Evolutionary conservation across 495 filamentous ascomycete species (phyloP), one percentile per base, ranked within the genome.

Genomic region (Elaphomyces granulatus): DNA sequence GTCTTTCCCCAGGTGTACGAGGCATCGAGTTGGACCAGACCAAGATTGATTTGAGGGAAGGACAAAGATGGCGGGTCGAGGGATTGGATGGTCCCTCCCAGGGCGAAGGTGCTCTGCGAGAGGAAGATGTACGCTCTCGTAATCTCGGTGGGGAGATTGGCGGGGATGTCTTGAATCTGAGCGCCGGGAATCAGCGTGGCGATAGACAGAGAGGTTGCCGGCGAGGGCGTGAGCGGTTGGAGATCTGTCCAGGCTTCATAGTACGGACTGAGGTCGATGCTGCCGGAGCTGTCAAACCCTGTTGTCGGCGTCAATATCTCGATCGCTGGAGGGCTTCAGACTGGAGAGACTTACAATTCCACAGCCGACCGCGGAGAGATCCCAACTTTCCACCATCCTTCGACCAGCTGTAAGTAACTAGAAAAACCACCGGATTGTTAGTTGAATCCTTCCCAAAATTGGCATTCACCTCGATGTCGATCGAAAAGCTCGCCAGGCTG

Each of bases 21-120:
- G 10, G 37, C 37, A 14, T 34, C 14, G 15, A 48, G 46, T 2
- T 31, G 19, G 20, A 49, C 37, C 23, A 36, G 21, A 20, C 32
- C 37, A 17, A 49, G 44, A 35, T 42, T 15, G 20, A 45, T 45
- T 9, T 32, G 39, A 30, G 44, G 46, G 9, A 46, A 37, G n/a
- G n/a, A n/a, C n/a, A n/a, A n/a, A n/a, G n/a, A n/a, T n/a, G n/a
- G n/a, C n/a, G n/a, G n/a, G n/a, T n/a, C n/a, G n/a, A n/a, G n/a
- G n/a, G n/a, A n/a, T 8, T 40, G 2, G 3, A 49, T 47, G 1
- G 20, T 21, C 1, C 44, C 46, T 6, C 30, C 33, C 15, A 47
- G 21, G 9, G 38, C n/a, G 18, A 49, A 6, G 20, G 37, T 1
- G 4, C 3, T 15, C n/a, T 33, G 6, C 20, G 32, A 28, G 1